Conservation (phyloP, 163 green algal genomes). For the Volvox carteri region DNA sequence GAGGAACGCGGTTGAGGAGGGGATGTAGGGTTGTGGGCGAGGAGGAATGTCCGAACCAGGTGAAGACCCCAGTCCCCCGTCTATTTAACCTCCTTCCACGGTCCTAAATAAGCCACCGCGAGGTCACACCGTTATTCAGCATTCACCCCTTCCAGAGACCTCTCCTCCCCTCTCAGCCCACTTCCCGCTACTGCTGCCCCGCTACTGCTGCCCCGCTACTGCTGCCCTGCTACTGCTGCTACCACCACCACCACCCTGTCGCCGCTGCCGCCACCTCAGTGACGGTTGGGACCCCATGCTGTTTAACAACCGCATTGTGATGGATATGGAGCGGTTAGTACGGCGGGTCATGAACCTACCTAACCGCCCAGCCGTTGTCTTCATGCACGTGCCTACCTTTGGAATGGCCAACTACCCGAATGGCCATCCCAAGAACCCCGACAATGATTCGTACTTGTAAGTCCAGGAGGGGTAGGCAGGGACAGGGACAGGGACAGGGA, state of each 20-base stretch:
- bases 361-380: constrained; percentile 31
- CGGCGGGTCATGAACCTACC: constrained; percentile 40
- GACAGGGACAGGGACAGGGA: not conserved
- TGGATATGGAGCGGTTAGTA: constrained; percentile 36
- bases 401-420: constrained; percentile 42
- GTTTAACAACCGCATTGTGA: constrained; percentile 37
- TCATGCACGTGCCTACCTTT: constrained; percentile 43
- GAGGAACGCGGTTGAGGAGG: not conserved
- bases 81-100: no score
- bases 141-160: no score
- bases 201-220: no score
- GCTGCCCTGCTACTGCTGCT: not conserved
- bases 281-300: constrained; percentile 28
- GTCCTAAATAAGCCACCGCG: no score
- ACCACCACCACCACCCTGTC: not conserved
- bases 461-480: not conserved
- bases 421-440: constrained; percentile 14
- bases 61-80: no score
- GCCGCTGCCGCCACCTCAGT: constrained; percentile 13
- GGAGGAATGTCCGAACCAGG: no score
- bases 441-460: constrained; percentile 24
- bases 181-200: no score
- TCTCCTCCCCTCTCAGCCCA: no score
- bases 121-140: no score
- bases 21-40: no score